These are phyloP conservation scores for Plenodomus biglobosus DNA, from an alignment of 2,329 filamentous ascomycete species.

Conservation along the genomic window DNA sequence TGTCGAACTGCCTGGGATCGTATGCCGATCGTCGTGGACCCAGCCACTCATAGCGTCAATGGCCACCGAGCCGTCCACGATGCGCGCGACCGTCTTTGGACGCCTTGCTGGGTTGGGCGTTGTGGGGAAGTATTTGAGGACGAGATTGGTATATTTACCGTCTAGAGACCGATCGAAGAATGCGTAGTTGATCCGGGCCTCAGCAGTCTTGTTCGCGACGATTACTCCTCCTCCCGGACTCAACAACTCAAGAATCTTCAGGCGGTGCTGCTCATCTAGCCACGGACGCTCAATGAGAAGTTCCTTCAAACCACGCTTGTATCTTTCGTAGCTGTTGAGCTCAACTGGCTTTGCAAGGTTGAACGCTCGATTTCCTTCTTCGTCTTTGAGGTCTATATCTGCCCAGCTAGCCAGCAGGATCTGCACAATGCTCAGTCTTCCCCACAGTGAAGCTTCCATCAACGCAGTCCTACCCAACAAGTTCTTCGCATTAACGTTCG, in stretches of 20 bases:
- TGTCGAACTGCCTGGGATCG: background rate
- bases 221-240: background rate
- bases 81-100: background rate
- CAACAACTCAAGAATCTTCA: background rate
- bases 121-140: background rate
- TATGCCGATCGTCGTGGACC: background rate
- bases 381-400: background rate
- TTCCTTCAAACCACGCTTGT: background rate
- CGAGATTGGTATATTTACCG: background rate
- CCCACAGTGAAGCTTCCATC: background rate
- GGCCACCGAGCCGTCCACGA: background rate
- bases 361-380: background rate
- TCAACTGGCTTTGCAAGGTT: background rate
- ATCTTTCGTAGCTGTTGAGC: background rate
- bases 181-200: background rate
- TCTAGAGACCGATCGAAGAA: background rate
- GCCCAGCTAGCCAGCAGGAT: background rate
- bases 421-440: background rate
- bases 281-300: background rate
- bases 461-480: background rate
- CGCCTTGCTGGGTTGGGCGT: background rate
- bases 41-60: background rate
- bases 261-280: background rate
- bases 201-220: background rate
- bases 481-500: background rate